Evolutionary conservation across 805 yeast genomes (phyloP).

Genomic region (Metschnikowia bowlesiae): DNA sequence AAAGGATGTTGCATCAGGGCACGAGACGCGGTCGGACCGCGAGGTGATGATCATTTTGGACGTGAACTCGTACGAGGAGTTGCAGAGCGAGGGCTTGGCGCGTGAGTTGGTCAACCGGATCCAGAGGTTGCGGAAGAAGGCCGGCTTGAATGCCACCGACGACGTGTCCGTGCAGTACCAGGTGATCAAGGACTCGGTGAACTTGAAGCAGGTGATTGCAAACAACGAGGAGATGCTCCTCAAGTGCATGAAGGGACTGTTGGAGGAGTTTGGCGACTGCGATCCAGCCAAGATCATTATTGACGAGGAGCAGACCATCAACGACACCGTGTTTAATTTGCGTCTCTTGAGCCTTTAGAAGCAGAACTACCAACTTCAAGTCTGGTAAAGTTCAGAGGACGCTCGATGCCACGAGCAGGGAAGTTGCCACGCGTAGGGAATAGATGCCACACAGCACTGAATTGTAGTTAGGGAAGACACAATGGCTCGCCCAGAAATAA

Average conservation of each 20-base stretch:
- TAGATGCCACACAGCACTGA: no score
- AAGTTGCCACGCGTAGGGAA: no score
- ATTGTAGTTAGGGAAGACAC: no score
- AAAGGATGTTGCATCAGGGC: slow-evolving; percentile 57
- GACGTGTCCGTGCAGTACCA: slow-evolving; percentile 85
- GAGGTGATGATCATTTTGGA: slow-evolving; percentile 90
- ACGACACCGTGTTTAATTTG: slow-evolving; percentile 73
- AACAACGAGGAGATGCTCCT: slow-evolving; percentile 64
- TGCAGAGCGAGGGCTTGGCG: slow-evolving; percentile 90
- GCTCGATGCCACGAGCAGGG: no score
- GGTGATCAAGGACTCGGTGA: slow-evolving; percentile 61
- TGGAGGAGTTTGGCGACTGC: slow-evolving; percentile 45
- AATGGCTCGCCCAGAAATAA: no score
- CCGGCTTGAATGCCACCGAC: slow-evolving; percentile 90
- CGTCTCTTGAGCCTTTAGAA: slow-evolving; percentile 64
- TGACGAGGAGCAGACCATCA: slow-evolving; percentile 78
- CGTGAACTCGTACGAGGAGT: slow-evolving; percentile 78
- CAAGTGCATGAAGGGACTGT: slow-evolving; percentile 71
- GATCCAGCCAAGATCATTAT: slow-evolving; percentile 45
- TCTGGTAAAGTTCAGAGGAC: not conserved
- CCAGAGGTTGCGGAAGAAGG: slow-evolving; percentile 95
- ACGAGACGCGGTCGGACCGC: slow-evolving; percentile 81
- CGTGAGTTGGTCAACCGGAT: slow-evolving; percentile 96
- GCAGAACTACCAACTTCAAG: no score
- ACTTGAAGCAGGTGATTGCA: slow-evolving; percentile 55